Evolutionary conservation across 805 yeast species (phyloP), one percentile per base, ranked within the genome.

Genomic region (Monosporozyma solicola): DNA sequence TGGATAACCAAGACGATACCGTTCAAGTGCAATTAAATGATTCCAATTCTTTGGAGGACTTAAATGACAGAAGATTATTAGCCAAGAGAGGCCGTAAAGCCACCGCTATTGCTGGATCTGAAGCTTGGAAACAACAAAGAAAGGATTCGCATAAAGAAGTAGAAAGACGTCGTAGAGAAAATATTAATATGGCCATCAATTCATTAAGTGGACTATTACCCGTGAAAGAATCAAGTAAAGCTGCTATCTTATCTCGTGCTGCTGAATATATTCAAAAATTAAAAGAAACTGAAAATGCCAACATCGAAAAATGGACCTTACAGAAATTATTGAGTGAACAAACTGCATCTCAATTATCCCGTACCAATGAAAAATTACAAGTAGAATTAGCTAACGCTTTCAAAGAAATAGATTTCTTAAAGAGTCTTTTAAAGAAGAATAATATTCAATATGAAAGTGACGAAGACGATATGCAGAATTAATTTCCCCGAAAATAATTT

Each of bases 91-190:
- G 67, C 6, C 63, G 69, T 32, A 66, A 61, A 53, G 57, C 64
- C 2, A 59, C 63, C n/a, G 59, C 65, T 3, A 57, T 57, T 6
- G 55, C 67, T 13, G 67, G 68, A 24, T 59, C 68, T 6, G 66
- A 63, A 8, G 66, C 62, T 51, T 63, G 69, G 69, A 61, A 61
- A 51, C 61, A 63, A 53, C 81, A 82, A 66, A 82, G 97, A 62
- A 84, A 86, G 63, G 87, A 87, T 61, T 91, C 89, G 70, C 99
- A 94, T 74, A 91, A 90, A 71, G 97, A 91, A 71, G 97, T 91
- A 24, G 97, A 91, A 72, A 79, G 96, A 65, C 82, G 96, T 61
- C 80, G 97, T 70, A 80, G 97, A 64, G 96, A 90, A 66, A 80
- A 83, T 48, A 91, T 91, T 65, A 91, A 89, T 70, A 73, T 77